Percentiles rank a stretch among this genome's conserved stretches.
Conservation (phyloP, 1,284 basidiomycete genomes). For the Boletus albobrunnescens region DNA sequence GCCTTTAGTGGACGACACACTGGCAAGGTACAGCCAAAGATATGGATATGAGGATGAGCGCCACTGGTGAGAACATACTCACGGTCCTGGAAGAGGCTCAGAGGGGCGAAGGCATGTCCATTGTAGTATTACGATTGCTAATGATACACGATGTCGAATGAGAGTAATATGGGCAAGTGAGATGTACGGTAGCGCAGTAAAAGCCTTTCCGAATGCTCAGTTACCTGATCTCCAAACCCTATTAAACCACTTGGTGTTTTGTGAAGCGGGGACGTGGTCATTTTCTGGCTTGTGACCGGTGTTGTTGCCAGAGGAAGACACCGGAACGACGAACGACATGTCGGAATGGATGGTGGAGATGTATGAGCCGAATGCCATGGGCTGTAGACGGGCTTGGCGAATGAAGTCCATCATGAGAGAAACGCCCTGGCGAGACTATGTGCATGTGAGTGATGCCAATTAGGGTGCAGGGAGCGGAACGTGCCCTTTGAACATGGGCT, state of each 20-base stretch:
- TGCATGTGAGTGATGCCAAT: conserved; percentile 14
- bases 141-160: conserved; percentile 31
- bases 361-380: conserved; percentile 55
- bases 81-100: not conserved
- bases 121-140: conserved; percentile 31
- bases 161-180: conserved; percentile 14
- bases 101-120: conserved; percentile 3
- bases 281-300: conserved; percentile 20
- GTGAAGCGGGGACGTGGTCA: conserved; percentile 8
- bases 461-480: conserved; percentile 1
- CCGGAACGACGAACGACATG: conserved; percentile 28
- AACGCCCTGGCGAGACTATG: conserved; percentile 77
- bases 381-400: conserved; percentile 69
- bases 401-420: conserved; percentile 68
- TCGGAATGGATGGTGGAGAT: conserved; percentile 36
- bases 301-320: conserved; percentile 13
- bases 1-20: no score
- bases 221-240: conserved; percentile 25
- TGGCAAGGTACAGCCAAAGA: conserved; percentile 1
- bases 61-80: conserved; percentile 15
- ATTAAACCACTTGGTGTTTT: conserved; percentile 25
- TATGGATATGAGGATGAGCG: conserved; percentile 12
- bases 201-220: conserved; percentile 4
- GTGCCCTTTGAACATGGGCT: conserved; percentile 71
- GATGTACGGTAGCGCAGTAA: conserved; percentile 21